Percentiles rank a stretch among this genome's conserved stretches.
These are phyloP conservation scores for Coemansia sp. DNA, from an alignment of 192 early-diverging fungal genomes.

Conservation along the genomic window DNA sequence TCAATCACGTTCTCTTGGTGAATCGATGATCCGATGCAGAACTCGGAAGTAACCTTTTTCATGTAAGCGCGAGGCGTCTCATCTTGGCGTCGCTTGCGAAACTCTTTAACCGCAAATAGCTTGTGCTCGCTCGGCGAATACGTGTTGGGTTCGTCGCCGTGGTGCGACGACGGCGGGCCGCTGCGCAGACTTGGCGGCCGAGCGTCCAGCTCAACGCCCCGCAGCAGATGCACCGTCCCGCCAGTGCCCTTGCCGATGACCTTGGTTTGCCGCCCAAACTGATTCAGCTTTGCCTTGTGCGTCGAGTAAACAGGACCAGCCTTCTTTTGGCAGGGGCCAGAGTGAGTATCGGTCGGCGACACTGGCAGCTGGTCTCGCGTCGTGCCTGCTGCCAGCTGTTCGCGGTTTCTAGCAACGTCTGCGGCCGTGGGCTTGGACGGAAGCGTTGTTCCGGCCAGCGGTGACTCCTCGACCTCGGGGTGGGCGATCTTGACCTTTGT, in stretches of 20 bases:
- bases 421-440: constrained; percentile 18
- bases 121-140: constrained; percentile 58
- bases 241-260: constrained; percentile 69
- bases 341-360: constrained; percentile 3
- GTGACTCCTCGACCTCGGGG: constrained; percentile 10
- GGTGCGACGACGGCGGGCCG: constrained; percentile 43
- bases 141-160: constrained; percentile 29
- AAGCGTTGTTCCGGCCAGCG: constrained; percentile 28
- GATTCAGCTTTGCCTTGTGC: constrained; percentile 51
- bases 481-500: not conserved
- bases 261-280: constrained; percentile 63
- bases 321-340: constrained; percentile 23
- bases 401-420: constrained; percentile 25
- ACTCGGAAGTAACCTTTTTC: constrained; percentile 81
- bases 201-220: constrained; percentile 35
- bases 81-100: constrained; percentile 61
- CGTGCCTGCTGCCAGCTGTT: constrained; percentile 37
- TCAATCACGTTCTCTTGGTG: constrained; percentile 78
- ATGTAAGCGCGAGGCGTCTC: constrained; percentile 73
- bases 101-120: constrained; percentile 77
- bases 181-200: constrained; percentile 50
- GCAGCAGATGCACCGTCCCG: constrained; percentile 67
- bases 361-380: constrained; percentile 21
- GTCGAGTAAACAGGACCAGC: constrained; percentile 39
- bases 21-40: constrained; percentile 73